Conservation (phyloP, 2,329 filamentous ascomycete genomes). For the Cadophora gregata region DNA sequence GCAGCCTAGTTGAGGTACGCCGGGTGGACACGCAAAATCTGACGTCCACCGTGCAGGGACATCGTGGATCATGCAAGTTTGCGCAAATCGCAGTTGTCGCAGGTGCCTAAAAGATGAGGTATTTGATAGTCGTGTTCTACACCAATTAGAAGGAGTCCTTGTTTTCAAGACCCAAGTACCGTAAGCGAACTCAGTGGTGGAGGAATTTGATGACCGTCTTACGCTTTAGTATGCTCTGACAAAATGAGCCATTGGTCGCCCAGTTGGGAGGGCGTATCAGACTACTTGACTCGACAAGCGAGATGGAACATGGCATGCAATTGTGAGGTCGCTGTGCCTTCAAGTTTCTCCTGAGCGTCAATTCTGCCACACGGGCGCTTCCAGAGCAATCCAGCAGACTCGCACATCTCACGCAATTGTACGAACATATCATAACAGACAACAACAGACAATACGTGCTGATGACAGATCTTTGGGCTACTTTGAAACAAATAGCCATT, state of each 20-base stretch:
- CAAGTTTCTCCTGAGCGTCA: not conserved
- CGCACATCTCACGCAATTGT: not conserved
- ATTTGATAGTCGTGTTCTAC: not conserved
- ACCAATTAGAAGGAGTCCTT: no score
- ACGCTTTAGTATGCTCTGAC: not conserved
- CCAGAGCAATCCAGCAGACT: no score
- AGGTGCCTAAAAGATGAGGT: not conserved
- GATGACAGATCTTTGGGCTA: not conserved
- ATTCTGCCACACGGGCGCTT: no score
- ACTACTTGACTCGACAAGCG: not conserved
- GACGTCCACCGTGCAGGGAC: not conserved
- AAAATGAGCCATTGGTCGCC: not conserved
- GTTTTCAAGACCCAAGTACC: not conserved
- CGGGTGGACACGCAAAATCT: not conserved
- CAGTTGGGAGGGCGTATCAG: not conserved
- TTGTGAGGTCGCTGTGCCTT: no score
- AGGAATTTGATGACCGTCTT: constrained; percentile 1
- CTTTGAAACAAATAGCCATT: not conserved
- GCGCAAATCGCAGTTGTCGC: not conserved
- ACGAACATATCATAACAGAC: not conserved
- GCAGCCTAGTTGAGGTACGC: constrained; percentile 1
- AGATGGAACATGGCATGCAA: not conserved
- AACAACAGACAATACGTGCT: not conserved
- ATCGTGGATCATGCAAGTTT: not conserved
- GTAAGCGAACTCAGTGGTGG: not conserved